phyloP scores from a whole-genome alignment of 164 flowering plant genomes.

The Vitis rupestris region DNA sequence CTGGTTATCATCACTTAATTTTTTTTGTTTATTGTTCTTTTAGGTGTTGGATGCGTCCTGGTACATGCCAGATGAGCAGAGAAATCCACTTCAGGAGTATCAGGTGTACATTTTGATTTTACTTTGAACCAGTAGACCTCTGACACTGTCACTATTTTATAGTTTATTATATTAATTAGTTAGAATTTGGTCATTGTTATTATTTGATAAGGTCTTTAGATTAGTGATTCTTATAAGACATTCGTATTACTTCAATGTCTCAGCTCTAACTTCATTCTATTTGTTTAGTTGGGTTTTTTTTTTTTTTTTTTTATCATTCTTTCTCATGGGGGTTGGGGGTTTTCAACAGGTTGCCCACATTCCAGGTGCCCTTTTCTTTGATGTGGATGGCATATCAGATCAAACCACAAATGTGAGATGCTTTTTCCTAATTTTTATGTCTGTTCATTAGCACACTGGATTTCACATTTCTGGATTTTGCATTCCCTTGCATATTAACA shows the following conservation, averaged over 20 bases:
- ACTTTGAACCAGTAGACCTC: background rate
- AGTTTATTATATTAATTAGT: background rate
- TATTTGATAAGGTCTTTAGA: no score
- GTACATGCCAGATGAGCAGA: constrained; percentile 99
- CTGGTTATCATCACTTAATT: no score
- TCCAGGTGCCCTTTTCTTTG: constrained; percentile 98
- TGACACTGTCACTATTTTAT: no score
- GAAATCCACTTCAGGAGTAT: constrained; percentile 95
- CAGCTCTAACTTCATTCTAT: background rate
- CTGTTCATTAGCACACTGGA: background rate
- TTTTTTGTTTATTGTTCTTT: background rate
- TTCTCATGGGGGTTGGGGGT: background rate
- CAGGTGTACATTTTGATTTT: constrained; percentile 51
- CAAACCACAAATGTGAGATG: constrained; percentile 70
- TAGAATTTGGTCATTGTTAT: no score
- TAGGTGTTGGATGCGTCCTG: constrained; percentile 97
- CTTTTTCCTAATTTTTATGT: constrained; percentile 6
- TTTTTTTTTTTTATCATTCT: background rate
- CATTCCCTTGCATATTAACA: no score
- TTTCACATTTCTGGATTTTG: background rate
- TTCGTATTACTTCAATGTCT: no score
- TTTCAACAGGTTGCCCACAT: constrained; percentile 86
- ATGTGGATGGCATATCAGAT: constrained; percentile 91
- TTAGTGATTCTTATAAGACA: no score
- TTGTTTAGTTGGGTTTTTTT: background rate